Percentiles rank a stretch among this genome's conserved stretches.
These are phyloP conservation scores for Conticribra weissflogii DNA, from an alignment of 108 stramenopile species.

Conservation along the genomic window DNA sequence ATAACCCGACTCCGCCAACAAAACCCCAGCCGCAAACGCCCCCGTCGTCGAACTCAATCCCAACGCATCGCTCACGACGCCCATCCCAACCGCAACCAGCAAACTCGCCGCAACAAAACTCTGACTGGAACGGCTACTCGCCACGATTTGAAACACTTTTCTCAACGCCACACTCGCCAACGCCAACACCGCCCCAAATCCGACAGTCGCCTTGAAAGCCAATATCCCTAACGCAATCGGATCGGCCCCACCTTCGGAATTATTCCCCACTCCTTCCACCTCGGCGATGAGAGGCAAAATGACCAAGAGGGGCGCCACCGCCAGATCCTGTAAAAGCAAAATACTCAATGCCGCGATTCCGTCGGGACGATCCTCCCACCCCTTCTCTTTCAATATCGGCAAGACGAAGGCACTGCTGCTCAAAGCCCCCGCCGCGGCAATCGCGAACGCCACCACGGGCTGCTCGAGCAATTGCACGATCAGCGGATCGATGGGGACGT, in stretches of 20 bases:
- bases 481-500: conserved; percentile 61
- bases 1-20: conserved; percentile 71
- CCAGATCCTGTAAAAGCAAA: conserved; percentile 73
- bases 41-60: conserved; percentile 72
- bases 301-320: conserved; percentile 77
- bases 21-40: conserved; percentile 83
- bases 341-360: conserved; percentile 72
- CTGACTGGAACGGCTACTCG: conserved; percentile 65
- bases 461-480: conserved; percentile 61
- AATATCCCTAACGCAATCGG: conserved; percentile 57
- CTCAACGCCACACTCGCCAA: conserved; percentile 56
- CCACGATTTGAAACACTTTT: conserved; percentile 75
- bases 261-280: conserved; percentile 44
- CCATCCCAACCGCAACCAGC: conserved; percentile 80
- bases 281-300: conserved; percentile 65
- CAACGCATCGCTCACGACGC: conserved; percentile 59
- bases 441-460: conserved; percentile 70
- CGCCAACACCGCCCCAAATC: conserved; percentile 66
- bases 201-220: conserved; percentile 71
- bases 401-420: conserved; percentile 69
- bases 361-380: conserved; percentile 62
- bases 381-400: conserved; percentile 70
- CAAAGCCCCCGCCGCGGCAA: conserved; percentile 71
- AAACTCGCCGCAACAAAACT: conserved; percentile 77
- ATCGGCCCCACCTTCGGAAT: conserved; percentile 43